Evolutionary conservation across 148 eudicot species (phyloP).

Genomic region (Rhododendron molle): DNA sequence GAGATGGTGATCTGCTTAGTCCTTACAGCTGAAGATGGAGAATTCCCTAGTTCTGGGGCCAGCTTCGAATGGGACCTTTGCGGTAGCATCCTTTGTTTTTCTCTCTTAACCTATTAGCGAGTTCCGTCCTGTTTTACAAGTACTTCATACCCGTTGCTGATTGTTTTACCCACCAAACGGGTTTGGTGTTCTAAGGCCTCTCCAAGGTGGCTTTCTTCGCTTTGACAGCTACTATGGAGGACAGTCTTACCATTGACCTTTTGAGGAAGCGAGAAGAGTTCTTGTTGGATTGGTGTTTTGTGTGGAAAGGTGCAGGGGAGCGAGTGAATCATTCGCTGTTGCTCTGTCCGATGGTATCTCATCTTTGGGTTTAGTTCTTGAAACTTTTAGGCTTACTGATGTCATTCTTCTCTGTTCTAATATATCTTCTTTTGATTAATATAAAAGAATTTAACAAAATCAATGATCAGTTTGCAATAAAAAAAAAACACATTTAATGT

Average conservation of each 20-base stretch:
- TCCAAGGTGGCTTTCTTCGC: not conserved
- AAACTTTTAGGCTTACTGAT: not conserved
- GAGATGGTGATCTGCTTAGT: not conserved
- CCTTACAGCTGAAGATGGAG: not conserved
- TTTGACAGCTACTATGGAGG: not conserved
- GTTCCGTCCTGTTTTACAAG: not conserved
- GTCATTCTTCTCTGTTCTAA: not conserved
- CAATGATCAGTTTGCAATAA: not conserved
- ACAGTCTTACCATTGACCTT: not conserved
- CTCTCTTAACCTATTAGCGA: not conserved
- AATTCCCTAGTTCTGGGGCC: not conserved
- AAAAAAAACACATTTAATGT: not conserved
- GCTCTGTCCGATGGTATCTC: not conserved
- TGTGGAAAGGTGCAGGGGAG: not conserved
- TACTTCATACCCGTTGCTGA: not conserved
- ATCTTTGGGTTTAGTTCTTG: not conserved
- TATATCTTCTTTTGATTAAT: not conserved
- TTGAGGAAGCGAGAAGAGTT: not conserved
- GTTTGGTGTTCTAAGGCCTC: not conserved
- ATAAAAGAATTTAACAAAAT: not conserved
- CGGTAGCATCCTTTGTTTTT: not conserved
- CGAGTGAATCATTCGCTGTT: not conserved
- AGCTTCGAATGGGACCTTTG: not conserved
- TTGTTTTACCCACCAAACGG: not conserved
- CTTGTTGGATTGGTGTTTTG: not conserved